These are phyloP conservation scores for Epichloe hybrida DNA, from an alignment of 2,329 filamentous ascomycete species.

Conservation along the genomic window DNA sequence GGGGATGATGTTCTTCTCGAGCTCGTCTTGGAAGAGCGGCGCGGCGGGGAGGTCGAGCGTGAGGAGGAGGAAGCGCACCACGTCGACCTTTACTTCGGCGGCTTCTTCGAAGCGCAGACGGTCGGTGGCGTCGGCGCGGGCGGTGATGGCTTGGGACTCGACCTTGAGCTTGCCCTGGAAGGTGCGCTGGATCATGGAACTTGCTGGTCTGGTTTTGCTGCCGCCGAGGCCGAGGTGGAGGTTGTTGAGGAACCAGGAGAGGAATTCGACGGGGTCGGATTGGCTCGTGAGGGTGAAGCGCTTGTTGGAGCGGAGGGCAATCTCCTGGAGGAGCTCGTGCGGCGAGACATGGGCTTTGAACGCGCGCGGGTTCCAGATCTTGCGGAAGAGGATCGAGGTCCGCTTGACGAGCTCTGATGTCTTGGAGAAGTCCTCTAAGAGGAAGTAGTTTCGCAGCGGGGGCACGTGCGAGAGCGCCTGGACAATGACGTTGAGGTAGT, in stretches of 20 bases:
- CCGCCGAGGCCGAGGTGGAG: slow-evolving; percentile 85
- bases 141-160: slow-evolving; percentile 86
- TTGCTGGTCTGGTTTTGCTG: slow-evolving; percentile 70
- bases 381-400: slow-evolving; percentile 80
- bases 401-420: slow-evolving; percentile 71
- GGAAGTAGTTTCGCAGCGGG: slow-evolving; percentile 80
- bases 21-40: slow-evolving; percentile 89
- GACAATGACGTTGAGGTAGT: slow-evolving; percentile 92
- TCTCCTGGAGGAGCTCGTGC: slow-evolving; percentile 91
- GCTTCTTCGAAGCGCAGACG: slow-evolving; percentile 88
- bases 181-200: slow-evolving; percentile 77
- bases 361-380: slow-evolving; percentile 94
- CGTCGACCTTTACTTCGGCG: slow-evolving; percentile 62
- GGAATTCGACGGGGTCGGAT: slow-evolving; percentile 90
- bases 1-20: slow-evolving; percentile 87
- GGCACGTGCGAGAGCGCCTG: slow-evolving; percentile 83
- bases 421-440: slow-evolving; percentile 67
- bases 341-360: slow-evolving; percentile 96
- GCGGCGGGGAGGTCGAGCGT: slow-evolving; percentile 86
- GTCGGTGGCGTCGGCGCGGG: slow-evolving; percentile 75
- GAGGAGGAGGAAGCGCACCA: slow-evolving; percentile 74
- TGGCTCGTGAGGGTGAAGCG: slow-evolving; percentile 83
- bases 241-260: slow-evolving; percentile 96
- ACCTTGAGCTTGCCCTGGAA: slow-evolving; percentile 90
- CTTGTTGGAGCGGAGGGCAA: slow-evolving; percentile 80